phyloP scores from a whole-genome alignment of 2,329 filamentous ascomycete species.

The Aureobasidium zeae region DNA sequence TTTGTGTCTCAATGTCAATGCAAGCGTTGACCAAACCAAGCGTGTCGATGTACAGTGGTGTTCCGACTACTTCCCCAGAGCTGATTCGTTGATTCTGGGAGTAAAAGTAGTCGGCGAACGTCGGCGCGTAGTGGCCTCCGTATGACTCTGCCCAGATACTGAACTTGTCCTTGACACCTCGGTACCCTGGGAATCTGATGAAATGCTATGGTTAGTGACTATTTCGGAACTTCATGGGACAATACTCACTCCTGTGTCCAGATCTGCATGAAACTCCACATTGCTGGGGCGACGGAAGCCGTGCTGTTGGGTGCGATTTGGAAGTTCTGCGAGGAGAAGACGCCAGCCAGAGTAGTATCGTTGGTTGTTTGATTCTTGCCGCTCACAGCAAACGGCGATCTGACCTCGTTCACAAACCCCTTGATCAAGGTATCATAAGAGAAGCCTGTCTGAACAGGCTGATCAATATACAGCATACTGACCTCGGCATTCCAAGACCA shows the following conservation, averaged over 20 bases:
- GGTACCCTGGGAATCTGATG: neutral
- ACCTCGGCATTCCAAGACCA: constrained; percentile 36
- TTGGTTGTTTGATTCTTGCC: constrained; percentile 18
- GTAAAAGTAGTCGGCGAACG: constrained; percentile 34
- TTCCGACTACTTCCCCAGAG: constrained; percentile 27
- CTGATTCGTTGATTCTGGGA: constrained; percentile 50
- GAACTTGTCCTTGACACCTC: neutral
- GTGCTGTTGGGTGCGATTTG: constrained; percentile 29
- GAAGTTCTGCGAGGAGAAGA: constrained; percentile 18
- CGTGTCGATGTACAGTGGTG: constrained; percentile 39
- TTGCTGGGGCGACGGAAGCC: constrained; percentile 38
- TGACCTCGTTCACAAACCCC: constrained; percentile 41
- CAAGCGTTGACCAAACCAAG: constrained; percentile 51
- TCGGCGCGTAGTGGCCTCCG: neutral
- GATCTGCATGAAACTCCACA: constrained; percentile 50
- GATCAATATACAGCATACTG: constrained; percentile 33
- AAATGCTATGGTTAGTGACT: neutral
- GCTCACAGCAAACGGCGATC: constrained; percentile 17
- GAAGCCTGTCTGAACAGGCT: constrained; percentile 35
- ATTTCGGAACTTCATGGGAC: accelerated
- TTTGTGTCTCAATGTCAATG: constrained; percentile 40
- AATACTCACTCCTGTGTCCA: constrained; percentile 28
- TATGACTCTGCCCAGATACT: constrained; percentile 8
- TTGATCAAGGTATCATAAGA: constrained; percentile 45
- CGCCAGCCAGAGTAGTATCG: constrained; percentile 21